Evolutionary conservation across 2,329 filamentous ascomycete genomes (phyloP).

Genomic region (Thielaviopsis populi): DNA sequence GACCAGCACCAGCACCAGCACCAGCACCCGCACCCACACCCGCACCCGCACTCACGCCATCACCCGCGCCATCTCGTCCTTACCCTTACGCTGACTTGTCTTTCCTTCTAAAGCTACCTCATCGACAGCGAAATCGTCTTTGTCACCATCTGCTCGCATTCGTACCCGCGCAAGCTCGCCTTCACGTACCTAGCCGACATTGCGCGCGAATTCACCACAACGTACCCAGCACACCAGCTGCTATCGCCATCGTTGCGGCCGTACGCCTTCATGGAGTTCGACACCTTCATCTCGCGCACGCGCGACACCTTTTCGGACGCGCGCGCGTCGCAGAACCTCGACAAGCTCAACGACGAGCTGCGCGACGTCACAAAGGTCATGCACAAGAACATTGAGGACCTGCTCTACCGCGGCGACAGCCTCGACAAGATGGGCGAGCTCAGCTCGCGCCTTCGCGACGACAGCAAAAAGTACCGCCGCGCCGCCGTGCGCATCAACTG

Average conservation of each 20-base stretch:
- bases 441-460: slow-evolving; percentile 71
- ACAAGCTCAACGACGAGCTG: slow-evolving; percentile 91
- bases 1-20: too few relatives aligned
- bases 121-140: slow-evolving; percentile 75
- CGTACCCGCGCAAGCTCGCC: slow-evolving; percentile 93
- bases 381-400: slow-evolving; percentile 99
- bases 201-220: slow-evolving; percentile 75
- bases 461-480: slow-evolving; percentile 84
- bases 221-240: slow-evolving; percentile 61
- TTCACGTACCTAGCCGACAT: slow-evolving; percentile 97
- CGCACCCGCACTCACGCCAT: too few relatives aligned
- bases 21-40: background rate
- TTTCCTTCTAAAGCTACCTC: slow-evolving; percentile 48
- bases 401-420: slow-evolving; percentile 86
- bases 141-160: slow-evolving; percentile 81
- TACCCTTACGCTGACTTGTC: background rate
- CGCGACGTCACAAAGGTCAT: slow-evolving; percentile 97
- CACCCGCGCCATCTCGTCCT: too few relatives aligned
- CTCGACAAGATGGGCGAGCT: slow-evolving; percentile 96
- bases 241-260: slow-evolving; percentile 62
- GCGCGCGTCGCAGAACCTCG: slow-evolving; percentile 79
- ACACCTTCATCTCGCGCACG: slow-evolving; percentile 87
- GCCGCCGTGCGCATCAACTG: slow-evolving; percentile 95
- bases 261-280: slow-evolving; percentile 96
- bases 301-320: slow-evolving; percentile 90